These are phyloP conservation scores for Trametes cubensis DNA, from an alignment of 768 basidiomycete genomes.

Conservation along the genomic window DNA sequence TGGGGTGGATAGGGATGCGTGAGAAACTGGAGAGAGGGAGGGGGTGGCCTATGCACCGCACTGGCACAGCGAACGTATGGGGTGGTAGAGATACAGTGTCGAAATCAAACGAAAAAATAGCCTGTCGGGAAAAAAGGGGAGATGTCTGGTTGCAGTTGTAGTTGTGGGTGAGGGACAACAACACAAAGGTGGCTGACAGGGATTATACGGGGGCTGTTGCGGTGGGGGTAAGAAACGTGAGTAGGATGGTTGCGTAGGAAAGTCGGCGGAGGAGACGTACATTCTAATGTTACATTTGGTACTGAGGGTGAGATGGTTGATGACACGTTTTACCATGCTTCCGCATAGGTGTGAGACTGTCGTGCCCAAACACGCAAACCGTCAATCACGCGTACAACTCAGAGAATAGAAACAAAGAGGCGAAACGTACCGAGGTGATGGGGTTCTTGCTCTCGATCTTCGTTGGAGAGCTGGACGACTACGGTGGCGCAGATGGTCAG, in stretches of 20 bases:
- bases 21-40: neutral
- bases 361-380: neutral
- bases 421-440: slow-evolving; percentile 9
- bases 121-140: no score
- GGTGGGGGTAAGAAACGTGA: neutral
- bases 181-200: slow-evolving; percentile 5
- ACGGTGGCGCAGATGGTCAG: neutral
- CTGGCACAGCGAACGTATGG: slow-evolving; percentile 4
- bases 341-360: slow-evolving; percentile 12
- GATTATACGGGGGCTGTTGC: slow-evolving; percentile 3
- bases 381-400: neutral
- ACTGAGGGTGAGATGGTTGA: neutral
- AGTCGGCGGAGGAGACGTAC: neutral
- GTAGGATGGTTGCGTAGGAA: neutral
- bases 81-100: slow-evolving; percentile 10
- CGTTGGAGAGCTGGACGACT: slow-evolving; percentile 3
- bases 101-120: no score
- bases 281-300: slow-evolving; percentile 19
- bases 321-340: slow-evolving; percentile 17
- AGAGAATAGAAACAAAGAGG: neutral
- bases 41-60: slow-evolving; percentile 6
- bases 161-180: neutral
- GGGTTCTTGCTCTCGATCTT: slow-evolving; percentile 10
- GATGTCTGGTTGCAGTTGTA: no score
- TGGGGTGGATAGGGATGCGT: no score